A percentile compares a stretch with the other conserved stretches of the same genome.
Evolutionary conservation across 2,329 filamentous ascomycete species (phyloP).

Genomic region (Kalaharituber pfeilii): DNA sequence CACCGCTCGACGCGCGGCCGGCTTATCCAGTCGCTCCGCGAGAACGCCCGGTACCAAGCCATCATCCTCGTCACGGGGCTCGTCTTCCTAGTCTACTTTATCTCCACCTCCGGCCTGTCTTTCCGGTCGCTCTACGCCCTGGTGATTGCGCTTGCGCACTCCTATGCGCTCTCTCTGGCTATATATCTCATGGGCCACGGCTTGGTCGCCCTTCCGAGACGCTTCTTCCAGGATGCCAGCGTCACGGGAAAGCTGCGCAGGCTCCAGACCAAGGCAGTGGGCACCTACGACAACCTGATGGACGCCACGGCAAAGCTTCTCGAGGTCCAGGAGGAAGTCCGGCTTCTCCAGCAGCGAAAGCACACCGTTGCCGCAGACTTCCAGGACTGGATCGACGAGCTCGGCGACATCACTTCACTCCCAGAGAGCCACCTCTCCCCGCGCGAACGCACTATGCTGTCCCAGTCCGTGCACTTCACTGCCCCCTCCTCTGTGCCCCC

Average conservation of each 20-base stretch:
- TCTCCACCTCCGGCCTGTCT: constrained; percentile 57
- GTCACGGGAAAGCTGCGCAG: constrained; percentile 55
- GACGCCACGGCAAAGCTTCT: constrained; percentile 67
- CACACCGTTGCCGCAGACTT: constrained; percentile 57
- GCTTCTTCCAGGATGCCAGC: constrained; percentile 61
- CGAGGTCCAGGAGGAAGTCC: constrained; percentile 62
- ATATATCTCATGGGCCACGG: constrained; percentile 98
- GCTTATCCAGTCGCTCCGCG: constrained; percentile 65
- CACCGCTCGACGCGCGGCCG: constrained; percentile 73
- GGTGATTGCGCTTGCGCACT: constrained; percentile 86
- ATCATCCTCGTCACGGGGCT: constrained; percentile 55
- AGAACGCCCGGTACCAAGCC: constrained; percentile 76
- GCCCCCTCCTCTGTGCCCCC: constrained; percentile 27
- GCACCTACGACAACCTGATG: constrained; percentile 69
- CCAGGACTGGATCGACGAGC: constrained; percentile 89
- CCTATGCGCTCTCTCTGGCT: constrained; percentile 76
- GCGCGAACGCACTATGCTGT: not conserved
- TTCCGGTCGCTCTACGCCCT: constrained; percentile 60
- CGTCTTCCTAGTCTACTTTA: constrained; percentile 65
- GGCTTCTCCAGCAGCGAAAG: constrained; percentile 64
- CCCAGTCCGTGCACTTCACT: constrained; percentile 15
- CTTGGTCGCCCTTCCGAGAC: constrained; percentile 73
- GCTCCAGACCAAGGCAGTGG: constrained; percentile 63
- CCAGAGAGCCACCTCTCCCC: constrained; percentile 35
- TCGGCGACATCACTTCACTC: constrained; percentile 41